phyloP scores from a whole-genome alignment of 768 basidiomycete genomes.

The Aureoboletus auriporus region DNA sequence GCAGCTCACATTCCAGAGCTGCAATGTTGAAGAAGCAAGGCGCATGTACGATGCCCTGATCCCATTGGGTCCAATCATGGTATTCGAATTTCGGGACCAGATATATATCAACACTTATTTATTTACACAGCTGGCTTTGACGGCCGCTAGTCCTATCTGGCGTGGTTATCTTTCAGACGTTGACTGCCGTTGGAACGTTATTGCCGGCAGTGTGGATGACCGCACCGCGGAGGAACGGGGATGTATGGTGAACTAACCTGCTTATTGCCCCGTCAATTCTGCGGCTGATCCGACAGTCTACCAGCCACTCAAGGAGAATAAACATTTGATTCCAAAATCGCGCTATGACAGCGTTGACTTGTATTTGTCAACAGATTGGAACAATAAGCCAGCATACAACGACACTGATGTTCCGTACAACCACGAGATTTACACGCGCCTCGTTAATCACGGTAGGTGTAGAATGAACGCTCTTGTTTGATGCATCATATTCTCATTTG shows the following conservation, averaged over 20 bases:
- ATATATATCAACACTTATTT: constrained; percentile 1
- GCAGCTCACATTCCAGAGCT: constrained; percentile 96
- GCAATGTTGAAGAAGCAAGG: constrained; percentile 88
- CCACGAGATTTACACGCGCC: constrained; percentile 62
- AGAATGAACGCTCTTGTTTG: not conserved
- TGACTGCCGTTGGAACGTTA: constrained; percentile 98
- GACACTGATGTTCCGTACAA: constrained; percentile 83
- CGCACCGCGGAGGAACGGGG: constrained; percentile 95
- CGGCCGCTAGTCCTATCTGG: constrained; percentile 93
- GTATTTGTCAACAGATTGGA: constrained; percentile 84
- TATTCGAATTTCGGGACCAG: constrained; percentile 31
- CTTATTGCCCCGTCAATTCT: constrained; percentile 6
- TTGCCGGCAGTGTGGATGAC: constrained; percentile 97
- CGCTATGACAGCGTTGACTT: constrained; percentile 95
- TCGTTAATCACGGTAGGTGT: constrained; percentile 67
- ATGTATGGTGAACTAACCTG: constrained; percentile 49
- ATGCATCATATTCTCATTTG: not conserved
- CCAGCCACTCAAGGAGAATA: constrained; percentile 74
- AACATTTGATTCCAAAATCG: constrained; percentile 88
- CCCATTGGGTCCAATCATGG: constrained; percentile 93
- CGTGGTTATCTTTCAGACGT: constrained; percentile 94
- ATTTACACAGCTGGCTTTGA: constrained; percentile 77
- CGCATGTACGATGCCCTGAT: constrained; percentile 95
- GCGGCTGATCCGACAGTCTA: not conserved
- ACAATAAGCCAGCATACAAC: constrained; percentile 91